Conservation (phyloP, 495 filamentous ascomycete genomes). For the Thozetella sp. region DNA sequence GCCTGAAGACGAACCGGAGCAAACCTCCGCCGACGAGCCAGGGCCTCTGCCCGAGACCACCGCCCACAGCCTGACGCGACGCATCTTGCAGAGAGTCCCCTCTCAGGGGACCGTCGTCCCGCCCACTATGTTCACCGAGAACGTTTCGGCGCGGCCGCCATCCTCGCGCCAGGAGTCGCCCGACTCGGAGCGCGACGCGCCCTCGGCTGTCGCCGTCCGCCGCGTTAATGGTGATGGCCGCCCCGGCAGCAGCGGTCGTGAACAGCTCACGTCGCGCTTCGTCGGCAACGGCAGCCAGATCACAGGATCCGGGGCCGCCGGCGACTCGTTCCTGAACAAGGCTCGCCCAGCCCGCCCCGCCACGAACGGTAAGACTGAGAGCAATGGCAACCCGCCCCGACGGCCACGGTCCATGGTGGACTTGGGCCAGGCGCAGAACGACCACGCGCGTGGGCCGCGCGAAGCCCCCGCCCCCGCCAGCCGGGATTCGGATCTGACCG, state of each 20-base stretch:
- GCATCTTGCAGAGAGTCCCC: slow-evolving; percentile 57
- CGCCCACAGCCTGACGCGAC: slow-evolving; percentile 18
- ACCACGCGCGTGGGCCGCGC: slow-evolving; percentile 2
- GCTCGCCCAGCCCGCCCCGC: slow-evolving; percentile 12
- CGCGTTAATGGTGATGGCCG: slow-evolving; percentile 8
- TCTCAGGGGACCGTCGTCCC: slow-evolving; percentile 49
- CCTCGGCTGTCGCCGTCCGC: slow-evolving; percentile 13
- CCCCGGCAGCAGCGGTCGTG: slow-evolving; percentile 44
- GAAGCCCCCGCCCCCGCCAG: slow-evolving; percentile 6
- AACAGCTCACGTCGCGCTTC: slow-evolving; percentile 53
- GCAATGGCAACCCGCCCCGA: slow-evolving; percentile 7
- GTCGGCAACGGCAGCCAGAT: slow-evolving; percentile 40
- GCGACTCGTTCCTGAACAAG: slow-evolving; percentile 24
- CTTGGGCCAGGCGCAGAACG: slow-evolving; percentile 15
- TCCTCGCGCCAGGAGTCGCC: slow-evolving; percentile 39
- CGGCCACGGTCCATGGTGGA: slow-evolving; percentile 25
- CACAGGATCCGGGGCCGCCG: slow-evolving; percentile 26
- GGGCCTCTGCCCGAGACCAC: slow-evolving; percentile 9
- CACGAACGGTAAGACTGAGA: slow-evolving; percentile 10
- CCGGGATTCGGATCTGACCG: slow-evolving; percentile 18
- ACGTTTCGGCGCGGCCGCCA: slow-evolving; percentile 44
- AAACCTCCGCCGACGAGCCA: slow-evolving; percentile 18
- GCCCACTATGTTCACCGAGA: slow-evolving; percentile 61
- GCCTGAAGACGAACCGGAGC: slow-evolving; percentile 10
- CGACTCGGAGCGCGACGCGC: slow-evolving; percentile 27